Conservation (phyloP, 345 rosid species). For the Combretum micranthum region DNA sequence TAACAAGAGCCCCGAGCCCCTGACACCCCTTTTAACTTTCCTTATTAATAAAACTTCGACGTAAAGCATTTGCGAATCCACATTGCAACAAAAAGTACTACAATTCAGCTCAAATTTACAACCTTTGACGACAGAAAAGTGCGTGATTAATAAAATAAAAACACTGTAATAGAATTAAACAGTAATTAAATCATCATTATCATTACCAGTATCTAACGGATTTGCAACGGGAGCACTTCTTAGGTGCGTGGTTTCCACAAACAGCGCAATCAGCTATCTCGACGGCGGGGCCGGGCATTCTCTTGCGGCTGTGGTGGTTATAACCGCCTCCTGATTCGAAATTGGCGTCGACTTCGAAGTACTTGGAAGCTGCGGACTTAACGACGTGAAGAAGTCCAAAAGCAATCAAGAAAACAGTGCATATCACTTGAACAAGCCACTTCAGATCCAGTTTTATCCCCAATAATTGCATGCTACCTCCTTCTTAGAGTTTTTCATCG, state of each 20-base stretch:
- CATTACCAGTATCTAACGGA: slow-evolving; percentile 48
- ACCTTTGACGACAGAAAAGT: neutral
- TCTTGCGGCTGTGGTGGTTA: neutral
- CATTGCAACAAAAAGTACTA: neutral
- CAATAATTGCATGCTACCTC: slow-evolving; percentile 20
- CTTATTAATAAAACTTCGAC: neutral
- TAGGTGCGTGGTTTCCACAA: slow-evolving; percentile 25
- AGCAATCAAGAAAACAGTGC: slow-evolving; percentile 42
- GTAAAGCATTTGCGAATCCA: neutral
- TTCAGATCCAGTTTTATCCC: slow-evolving; percentile 58
- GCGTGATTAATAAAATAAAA: neutral
- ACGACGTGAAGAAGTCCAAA: slow-evolving; percentile 54
- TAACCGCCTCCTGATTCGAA: slow-evolving; percentile 28
- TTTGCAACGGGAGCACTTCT: slow-evolving; percentile 53
- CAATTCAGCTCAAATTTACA: neutral
- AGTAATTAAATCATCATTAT: neutral
- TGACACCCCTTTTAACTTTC: neutral
- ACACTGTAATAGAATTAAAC: neutral
- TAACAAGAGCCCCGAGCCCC: neutral
- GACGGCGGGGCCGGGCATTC: slow-evolving; percentile 2
- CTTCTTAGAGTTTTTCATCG: slow-evolving; percentile 14
- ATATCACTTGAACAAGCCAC: slow-evolving; percentile 58
- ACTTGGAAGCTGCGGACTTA: slow-evolving; percentile 72
- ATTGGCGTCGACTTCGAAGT: slow-evolving; percentile 79
- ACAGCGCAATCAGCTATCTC: slow-evolving; percentile 21